Conservation (phyloP, 2,329 filamentous ascomycete species). For the Cladosporium sp. region DNA sequence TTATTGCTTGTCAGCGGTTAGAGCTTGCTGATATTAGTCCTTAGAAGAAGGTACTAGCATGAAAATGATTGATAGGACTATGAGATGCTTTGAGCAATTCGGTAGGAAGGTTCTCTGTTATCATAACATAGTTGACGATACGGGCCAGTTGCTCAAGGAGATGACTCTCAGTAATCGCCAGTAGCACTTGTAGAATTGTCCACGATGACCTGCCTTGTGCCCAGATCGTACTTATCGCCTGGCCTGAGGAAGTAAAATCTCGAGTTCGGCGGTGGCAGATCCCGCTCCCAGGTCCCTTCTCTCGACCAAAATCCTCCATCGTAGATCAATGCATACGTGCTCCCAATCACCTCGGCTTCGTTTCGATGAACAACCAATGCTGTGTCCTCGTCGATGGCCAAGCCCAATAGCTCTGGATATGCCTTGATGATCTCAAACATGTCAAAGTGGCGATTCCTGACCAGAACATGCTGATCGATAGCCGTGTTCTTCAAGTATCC, state of each 20-base stretch:
- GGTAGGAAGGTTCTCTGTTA: too few relatives aligned
- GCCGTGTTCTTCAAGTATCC: conserved; percentile 21
- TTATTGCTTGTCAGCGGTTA: too few relatives aligned
- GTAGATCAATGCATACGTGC: conserved; percentile 19
- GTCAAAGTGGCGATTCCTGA: conserved; percentile 21
- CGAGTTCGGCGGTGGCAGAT: conserved; percentile 13
- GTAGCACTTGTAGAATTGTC: background rate
- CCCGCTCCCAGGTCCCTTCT: conserved; percentile 19
- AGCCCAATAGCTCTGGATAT: conserved; percentile 19
- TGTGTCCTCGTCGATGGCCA: conserved; percentile 21
- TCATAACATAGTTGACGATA: too few relatives aligned
- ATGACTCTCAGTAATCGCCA: background rate
- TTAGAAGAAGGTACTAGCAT: too few relatives aligned
- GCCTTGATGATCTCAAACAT: conserved; percentile 18
- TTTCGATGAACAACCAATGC: conserved; percentile 20
- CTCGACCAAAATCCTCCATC: conserved; percentile 20
- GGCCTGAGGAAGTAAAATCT: conserved; percentile 21
- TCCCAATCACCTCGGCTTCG: conserved; percentile 18
- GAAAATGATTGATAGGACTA: too few relatives aligned
- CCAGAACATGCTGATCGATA: conserved; percentile 22
- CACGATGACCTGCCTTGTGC: conserved; percentile 16
- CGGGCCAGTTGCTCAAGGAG: too few relatives aligned
- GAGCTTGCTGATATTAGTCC: too few relatives aligned
- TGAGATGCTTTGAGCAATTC: too few relatives aligned
- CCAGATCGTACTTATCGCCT: conserved; percentile 20